Evolutionary conservation across 805 yeast species (phyloP), one percentile per base, ranked within the genome.

Genomic region (Saccharomycopsis fermentans): DNA sequence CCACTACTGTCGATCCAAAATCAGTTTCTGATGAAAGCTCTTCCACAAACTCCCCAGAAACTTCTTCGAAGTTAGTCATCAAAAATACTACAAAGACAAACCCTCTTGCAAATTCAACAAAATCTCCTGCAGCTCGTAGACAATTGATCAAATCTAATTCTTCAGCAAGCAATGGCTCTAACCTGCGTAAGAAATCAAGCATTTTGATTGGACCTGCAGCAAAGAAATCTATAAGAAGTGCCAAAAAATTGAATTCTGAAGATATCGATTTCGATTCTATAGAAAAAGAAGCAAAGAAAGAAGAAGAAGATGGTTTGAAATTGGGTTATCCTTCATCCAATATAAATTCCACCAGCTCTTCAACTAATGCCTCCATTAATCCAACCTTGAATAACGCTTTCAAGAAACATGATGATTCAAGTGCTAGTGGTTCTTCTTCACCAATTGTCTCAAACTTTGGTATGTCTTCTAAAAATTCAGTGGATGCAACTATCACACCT

Each of bases 231-330:
- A 68, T 83, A 37, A 77, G 63, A 81, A 43, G 24, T 24, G 80
- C 81, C 12, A 82, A 83, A 70, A 83, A 69, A 74, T 77, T 54
- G 77, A 76, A 61, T n/a, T 63, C 69, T n/a, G 80, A 74, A 40
- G 78, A 80, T 9, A 70, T 82, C 58, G 86, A 83, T 63, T 83
- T 83, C 61, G 87, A 83, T 60, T 82, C 80, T 59, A 80, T 82
- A 53, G 86, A 90, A 70, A 84, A 79, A 68, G 86, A 86, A 67
- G 98, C 97, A 24, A 82, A 85, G 69, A 77, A 79, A 67, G 97
- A 91, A 70, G 87, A 85, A 57, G 88, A 86, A 67, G 86, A 87
- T 65, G 74, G 68, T 19, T 71, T 70, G 36, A 70, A 67, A 64
- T 71, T 75, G 32, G 81, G 79, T 12, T 76, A 77, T 64, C 70